Base-by-base conservation (phyloP, 225 moss, liverwort and hornwort genomes). In the Polytrichum formosum region DNA sequence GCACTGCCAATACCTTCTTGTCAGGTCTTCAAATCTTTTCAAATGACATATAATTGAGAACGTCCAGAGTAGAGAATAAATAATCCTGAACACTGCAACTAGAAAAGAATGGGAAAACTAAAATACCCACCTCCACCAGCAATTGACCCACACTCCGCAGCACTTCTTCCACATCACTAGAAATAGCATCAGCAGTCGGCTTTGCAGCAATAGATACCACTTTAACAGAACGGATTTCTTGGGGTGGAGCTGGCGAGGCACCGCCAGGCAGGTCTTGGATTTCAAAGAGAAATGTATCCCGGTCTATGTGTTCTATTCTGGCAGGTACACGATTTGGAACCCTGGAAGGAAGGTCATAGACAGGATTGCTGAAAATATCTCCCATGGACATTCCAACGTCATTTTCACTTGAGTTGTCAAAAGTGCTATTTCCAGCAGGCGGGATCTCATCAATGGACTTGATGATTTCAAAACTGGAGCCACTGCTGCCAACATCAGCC, bases 71-170 rank as follows among this genome's bases (percentile, higher is more conserved):
- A 46, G 16, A 46, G 46, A 46, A 16, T 16, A 46, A 46, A 13
- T 46, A 13, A 46, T 46, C 16, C 46, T 46, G 13, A 16, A 46
- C 46, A 46, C 46, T 46, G 46, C 13, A 46, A 46, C 46, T 46
- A 13, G 46, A 13, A 46, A 20, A 37, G 54, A 63, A 63, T 65
- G 26, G 28, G 25, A 53, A 64, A 53, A 29, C 19, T 26, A 46
- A 53, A 28, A 65, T 67, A 55, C 86, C 81, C 70, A 94, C 94
- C 91, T 88, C 87, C 22, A 86, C 86, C 66, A 92, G 77, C 33
- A 87, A 86, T 67, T 88, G 93, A 76, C 91, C 93, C 60, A 91
- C 85, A 73, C 87, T 90, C 87, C 91, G 90, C 46, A 96, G 78
- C 53, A 91, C 88, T 70, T 93, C 88, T 54, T 90, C 79, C 61